Base-by-base conservation (phyloP, 371 early-diverging fungal genomes). In the Mortierella sp. region DNA sequence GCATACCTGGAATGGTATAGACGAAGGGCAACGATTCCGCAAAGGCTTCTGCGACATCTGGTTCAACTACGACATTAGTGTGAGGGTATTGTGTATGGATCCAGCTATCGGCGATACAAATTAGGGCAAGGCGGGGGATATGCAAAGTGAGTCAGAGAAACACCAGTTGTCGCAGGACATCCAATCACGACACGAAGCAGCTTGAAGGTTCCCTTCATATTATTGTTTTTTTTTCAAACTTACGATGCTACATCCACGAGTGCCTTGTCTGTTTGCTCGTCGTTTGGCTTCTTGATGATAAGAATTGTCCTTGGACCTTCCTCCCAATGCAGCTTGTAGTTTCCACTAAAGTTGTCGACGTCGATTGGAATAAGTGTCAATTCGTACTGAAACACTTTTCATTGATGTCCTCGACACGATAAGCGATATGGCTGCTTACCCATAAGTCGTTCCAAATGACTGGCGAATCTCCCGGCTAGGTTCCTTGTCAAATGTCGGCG, bases 211-310 rank as follows among this genome's bases (percentile, higher is more conserved):
- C 43, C 24, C 10, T 37, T 40, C 43, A 40, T n/a, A n/a, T n/a
- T n/a, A n/a, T n/a, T n/a, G n/a, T n/a, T n/a, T 40, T 40, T 40
- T 21, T 10, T 48, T 44, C 31, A 37, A 69, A 75, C 77, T 74
- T 91, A 96, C 92, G 86, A 91, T 75, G 91, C 90, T 5, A 96
- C 88, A 34, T 93, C 91, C 19, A 92, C 74, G 19, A 97, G 79
- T 10, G 96, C 94, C 26, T 87, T 87, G 74, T 94, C 93, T 0
- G 95, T 95, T 59, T 89, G 88, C 28, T 85, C 82, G 81, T 95
- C 96, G 69, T 94, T 88, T 24, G 93, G 93, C 81, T 97, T 97
- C 75, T 94, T 95, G 69, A 97, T 90, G 51, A 97, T 90, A 46
- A 97, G 88, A 6, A 95, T 92, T 1, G 93, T 94, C 31, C 93